Evolutionary conservation across 768 basidiomycete genomes (phyloP), one percentile per base, ranked within the genome.

Genomic region (Mrakia hoshinonis): DNA sequence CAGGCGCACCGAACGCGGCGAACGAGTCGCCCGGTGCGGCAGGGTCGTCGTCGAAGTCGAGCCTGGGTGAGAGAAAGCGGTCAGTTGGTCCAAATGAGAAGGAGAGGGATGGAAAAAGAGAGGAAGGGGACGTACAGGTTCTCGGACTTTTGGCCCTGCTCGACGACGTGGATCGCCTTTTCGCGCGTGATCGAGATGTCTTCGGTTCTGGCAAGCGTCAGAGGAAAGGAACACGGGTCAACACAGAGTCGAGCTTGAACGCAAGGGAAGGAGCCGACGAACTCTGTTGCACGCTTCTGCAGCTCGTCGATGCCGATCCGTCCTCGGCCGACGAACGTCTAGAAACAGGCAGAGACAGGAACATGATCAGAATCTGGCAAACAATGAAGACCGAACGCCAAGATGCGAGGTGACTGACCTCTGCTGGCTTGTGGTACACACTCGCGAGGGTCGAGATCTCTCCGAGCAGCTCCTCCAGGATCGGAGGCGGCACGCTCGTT

Each of bases 281-380:
- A 61, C 72, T 73, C 72, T 7, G 62, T 38, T 24, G 60, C 67
- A 22, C 72, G 46, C 60, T 51, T 68, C 26, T 68, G 72, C 3
- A 73, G 38, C 24, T 68, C 66, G 26, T 73, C 67, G 54, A 73
- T 73, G 29, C 80, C 89, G 69, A 97, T 83, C 61, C 94, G 84
- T 10, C 96, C 95, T 74, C 87, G 87, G 0, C 95, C 96, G 69
- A 99, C 86, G 76, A 99, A 99, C 0, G 96, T 97, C 78, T 92
- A 55, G 26, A 18, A 26, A 9, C 29, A 67, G 26, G 2, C 10
- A 34, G 43, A 20, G n/a, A 13, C 2, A 38, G 18, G 31, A 68
- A 13, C 24, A 31, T 15, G 20, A 26, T 67, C 36, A 67, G 47
- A 29, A 48, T 29, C 22, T 24, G 47, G 22, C 12, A 4, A 11